Evolutionary conservation across 164 flowering plant genomes (phyloP).

Genomic region (Houttuynia cordata): DNA sequence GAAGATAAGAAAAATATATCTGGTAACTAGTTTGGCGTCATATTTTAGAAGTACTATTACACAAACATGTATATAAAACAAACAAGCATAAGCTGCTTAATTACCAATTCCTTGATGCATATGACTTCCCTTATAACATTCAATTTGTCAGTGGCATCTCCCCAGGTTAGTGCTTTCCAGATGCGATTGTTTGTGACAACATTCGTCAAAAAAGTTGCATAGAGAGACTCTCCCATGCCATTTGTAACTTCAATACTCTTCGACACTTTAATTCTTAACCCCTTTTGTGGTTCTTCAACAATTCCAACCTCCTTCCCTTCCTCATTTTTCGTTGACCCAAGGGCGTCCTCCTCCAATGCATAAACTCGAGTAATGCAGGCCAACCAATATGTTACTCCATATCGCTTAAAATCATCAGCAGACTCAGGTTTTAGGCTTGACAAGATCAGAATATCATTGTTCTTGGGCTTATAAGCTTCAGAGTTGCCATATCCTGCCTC

Average conservation of each 20-base stretch:
- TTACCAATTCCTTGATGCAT: neutral
- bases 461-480: constrained; percentile 37
- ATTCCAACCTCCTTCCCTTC: neutral
- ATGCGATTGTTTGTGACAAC: constrained; percentile 37
- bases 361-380: constrained; percentile 16
- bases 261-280: constrained; percentile 18
- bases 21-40: neutral
- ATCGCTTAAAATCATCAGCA: constrained; percentile 26
- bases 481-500: constrained; percentile 4
- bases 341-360: constrained; percentile 4
- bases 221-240: constrained; percentile 19
- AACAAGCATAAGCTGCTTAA: too few species aligned
- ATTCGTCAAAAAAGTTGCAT: constrained; percentile 37
- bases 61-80: too few species aligned
- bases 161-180: constrained; percentile 36
- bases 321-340: neutral
- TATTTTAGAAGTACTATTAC: neutral
- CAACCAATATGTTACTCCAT: constrained; percentile 29
- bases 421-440: constrained; percentile 36
- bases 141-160: constrained; percentile 6
- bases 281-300: too few species aligned
- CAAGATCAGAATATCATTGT: constrained; percentile 52
- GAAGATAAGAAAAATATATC: neutral
- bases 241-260: constrained; percentile 14
- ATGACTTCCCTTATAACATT: constrained; percentile 7